phyloP scores from a whole-genome alignment of 306 rosid genomes.

The Rubus parviflorus region DNA sequence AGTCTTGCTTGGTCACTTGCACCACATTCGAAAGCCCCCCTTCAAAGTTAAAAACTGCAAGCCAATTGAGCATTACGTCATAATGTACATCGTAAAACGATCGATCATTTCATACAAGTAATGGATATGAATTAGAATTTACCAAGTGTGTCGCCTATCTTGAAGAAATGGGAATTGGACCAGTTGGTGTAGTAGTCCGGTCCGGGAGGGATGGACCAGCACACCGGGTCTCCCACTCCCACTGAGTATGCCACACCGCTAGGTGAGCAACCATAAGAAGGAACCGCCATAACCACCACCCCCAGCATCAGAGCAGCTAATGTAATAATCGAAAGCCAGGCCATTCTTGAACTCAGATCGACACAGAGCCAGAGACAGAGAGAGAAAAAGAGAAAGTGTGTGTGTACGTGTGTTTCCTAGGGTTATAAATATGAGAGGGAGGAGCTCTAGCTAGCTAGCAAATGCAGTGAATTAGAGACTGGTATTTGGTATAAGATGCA shows the following conservation, averaged over 20 bases:
- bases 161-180: slow-evolving; percentile 41
- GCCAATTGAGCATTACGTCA: background rate
- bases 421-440: too few relatives aligned
- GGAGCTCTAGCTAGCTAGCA: background rate
- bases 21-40: slow-evolving; percentile 35
- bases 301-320: background rate
- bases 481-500: too few relatives aligned
- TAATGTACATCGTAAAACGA: background rate
- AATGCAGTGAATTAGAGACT: background rate
- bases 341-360: slow-evolving; percentile 9
- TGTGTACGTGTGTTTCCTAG: too few relatives aligned
- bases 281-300: background rate
- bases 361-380: background rate
- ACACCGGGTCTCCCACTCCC: slow-evolving; percentile 40
- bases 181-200: slow-evolving; percentile 26
- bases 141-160: slow-evolving; percentile 43
- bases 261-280: slow-evolving; percentile 20
- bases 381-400: background rate
- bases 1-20: slow-evolving; percentile 44
- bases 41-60: slow-evolving; percentile 41
- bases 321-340: background rate
- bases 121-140: background rate
- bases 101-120: background rate
- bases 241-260: slow-evolving; percentile 27
- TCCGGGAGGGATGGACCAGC: slow-evolving; percentile 34